Conservation (phyloP, 1,284 basidiomycete genomes). For the Moniliella sp. region DNA sequence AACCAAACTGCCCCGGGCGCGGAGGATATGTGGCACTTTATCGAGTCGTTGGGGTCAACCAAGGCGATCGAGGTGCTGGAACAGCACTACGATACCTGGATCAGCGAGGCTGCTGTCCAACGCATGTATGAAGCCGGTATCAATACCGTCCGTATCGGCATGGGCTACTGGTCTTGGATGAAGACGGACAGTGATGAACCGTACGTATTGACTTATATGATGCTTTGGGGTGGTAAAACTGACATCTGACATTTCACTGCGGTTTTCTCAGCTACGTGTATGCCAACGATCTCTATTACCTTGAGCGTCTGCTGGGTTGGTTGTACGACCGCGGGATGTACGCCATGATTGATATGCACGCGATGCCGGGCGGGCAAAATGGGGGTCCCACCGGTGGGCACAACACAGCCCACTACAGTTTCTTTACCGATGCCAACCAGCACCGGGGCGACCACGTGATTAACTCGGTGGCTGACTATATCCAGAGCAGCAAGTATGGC, state of each 20-base stretch:
- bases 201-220: too few species aligned
- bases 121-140: too few species aligned
- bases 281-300: slow-evolving; percentile 12
- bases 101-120: too few species aligned
- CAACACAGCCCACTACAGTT: slow-evolving; percentile 22
- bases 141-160: slow-evolving; percentile 33
- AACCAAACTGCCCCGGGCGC: too few species aligned
- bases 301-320: slow-evolving; percentile 22
- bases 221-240: too few species aligned
- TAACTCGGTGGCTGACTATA: slow-evolving; percentile 13
- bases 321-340: slow-evolving; percentile 35
- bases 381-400: slow-evolving; percentile 27
- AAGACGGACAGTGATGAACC: slow-evolving; percentile 12
- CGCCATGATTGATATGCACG: slow-evolving; percentile 36
- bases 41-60: too few species aligned
- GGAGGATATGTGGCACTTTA: too few species aligned
- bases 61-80: too few species aligned
- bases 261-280: too few species aligned
- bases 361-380: slow-evolving; percentile 36
- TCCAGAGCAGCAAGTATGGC: slow-evolving; percentile 8
- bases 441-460: slow-evolving; percentile 12
- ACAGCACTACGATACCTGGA: too few species aligned
- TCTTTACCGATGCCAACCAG: slow-evolving; percentile 14
- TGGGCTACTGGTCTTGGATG: slow-evolving; percentile 33
- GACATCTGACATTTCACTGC: too few species aligned